phyloP scores from a whole-genome alignment of 2,329 filamentous ascomycete species.

The Cephalotrichum gorgonifer region DNA sequence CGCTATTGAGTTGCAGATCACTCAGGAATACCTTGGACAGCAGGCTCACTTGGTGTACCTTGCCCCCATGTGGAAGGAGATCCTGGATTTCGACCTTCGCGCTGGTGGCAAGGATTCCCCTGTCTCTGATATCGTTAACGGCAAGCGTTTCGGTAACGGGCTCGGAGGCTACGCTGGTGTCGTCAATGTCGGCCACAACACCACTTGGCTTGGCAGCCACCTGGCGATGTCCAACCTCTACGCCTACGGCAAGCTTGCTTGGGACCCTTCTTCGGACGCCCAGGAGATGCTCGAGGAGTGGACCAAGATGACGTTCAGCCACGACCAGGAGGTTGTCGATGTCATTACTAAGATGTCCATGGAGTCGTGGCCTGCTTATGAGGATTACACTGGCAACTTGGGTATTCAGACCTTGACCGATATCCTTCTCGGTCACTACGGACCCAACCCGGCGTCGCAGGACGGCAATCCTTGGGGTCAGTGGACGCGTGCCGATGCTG shows the following conservation, averaged over 20 bases:
- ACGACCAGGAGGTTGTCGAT: conserved; percentile 41
- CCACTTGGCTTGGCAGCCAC: conserved; percentile 60
- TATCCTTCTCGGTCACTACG: conserved; percentile 56
- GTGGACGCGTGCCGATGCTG: conserved; percentile 55
- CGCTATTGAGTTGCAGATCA: conserved; percentile 56
- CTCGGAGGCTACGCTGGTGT: conserved; percentile 56
- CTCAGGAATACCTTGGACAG: conserved; percentile 63
- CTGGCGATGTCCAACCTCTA: conserved; percentile 64
- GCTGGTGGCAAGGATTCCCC: conserved; percentile 44
- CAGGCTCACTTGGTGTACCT: conserved; percentile 60
- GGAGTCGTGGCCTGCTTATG: conserved; percentile 60
- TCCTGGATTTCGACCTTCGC: conserved; percentile 57
- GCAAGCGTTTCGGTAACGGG: conserved; percentile 44
- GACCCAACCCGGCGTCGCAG: conserved; percentile 55
- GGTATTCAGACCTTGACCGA: conserved; percentile 61
- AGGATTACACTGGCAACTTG: conserved; percentile 61
- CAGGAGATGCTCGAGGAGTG: conserved; percentile 47
- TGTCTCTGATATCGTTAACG: conserved; percentile 50
- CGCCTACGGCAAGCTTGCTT: conserved; percentile 56
- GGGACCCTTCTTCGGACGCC: conserved; percentile 42
- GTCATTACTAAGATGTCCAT: conserved; percentile 54
- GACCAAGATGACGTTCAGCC: conserved; percentile 56
- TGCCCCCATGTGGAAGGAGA: conserved; percentile 56
- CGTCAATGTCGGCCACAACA: conserved; percentile 55
- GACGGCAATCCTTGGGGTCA: conserved; percentile 62